These are phyloP conservation scores for Trichoderma asperellum DNA, from an alignment of 2,329 filamentous ascomycete genomes.

Conservation along the genomic window DNA sequence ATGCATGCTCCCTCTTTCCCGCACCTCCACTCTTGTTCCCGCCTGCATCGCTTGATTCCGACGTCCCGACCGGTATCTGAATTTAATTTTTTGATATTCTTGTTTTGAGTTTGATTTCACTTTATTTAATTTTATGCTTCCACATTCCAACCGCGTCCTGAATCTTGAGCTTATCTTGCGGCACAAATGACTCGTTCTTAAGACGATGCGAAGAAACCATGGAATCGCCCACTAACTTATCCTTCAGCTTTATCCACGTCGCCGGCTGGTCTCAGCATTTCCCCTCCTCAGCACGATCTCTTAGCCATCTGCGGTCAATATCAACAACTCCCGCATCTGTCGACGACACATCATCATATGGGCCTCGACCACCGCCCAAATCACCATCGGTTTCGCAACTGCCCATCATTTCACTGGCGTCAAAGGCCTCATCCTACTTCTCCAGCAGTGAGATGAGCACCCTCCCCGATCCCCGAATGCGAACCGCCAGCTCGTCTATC, in stretches of 20 bases:
- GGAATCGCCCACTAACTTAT: constrained; percentile 28
- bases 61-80: neutral
- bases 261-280: constrained; percentile 56
- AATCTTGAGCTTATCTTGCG: neutral
- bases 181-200: neutral
- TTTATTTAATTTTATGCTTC: neutral
- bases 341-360: constrained; percentile 37
- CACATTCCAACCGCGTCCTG: neutral
- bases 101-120: neutral
- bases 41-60: constrained; percentile 19
- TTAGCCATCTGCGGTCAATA: constrained; percentile 58
- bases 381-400: constrained; percentile 45
- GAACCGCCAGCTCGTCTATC: constrained; percentile 52
- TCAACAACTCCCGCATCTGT: constrained; percentile 52
- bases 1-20: constrained; percentile 24
- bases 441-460: constrained; percentile 69
- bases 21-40: neutral
- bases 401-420: constrained; percentile 46
- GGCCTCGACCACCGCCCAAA: constrained; percentile 46
- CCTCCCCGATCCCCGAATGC: constrained; percentile 65
- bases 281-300: constrained; percentile 40
- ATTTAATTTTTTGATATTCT: neutral
- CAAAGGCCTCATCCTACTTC: constrained; percentile 45
- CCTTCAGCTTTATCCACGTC: constrained; percentile 56
- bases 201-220: neutral